Evolutionary conservation across 1,284 basidiomycete genomes (phyloP).

Genomic region (Leccinum laetum): DNA sequence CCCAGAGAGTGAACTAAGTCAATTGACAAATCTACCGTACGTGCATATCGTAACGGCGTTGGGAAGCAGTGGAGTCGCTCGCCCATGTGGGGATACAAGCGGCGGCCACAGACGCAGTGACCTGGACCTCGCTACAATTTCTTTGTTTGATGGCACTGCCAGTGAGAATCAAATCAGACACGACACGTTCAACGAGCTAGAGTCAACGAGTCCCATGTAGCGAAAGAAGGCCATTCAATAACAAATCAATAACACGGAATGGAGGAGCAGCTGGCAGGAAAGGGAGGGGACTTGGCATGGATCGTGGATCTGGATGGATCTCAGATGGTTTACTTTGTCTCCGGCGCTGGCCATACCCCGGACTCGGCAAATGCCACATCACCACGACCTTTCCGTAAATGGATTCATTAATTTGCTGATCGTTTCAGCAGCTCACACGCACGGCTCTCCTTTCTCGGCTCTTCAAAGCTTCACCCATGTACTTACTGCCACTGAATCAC

Average conservation of each 20-base stretch:
- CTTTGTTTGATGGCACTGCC: not conserved
- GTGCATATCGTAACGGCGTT: conserved; percentile 6
- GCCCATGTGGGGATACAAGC: conserved; percentile 12
- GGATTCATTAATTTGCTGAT: conserved; percentile 8
- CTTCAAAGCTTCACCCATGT: conserved; percentile 11
- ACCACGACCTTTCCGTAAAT: conserved; percentile 10
- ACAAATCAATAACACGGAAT: conserved; percentile 1
- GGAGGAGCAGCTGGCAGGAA: not conserved
- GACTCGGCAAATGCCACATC: conserved; percentile 29
- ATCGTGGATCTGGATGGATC: conserved; percentile 26
- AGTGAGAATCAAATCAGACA: not conserved
- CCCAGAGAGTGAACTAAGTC: not conserved
- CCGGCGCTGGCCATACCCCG: conserved; percentile 33
- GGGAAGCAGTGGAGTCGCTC: conserved; percentile 8
- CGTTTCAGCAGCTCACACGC: not conserved
- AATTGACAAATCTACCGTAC: not conserved
- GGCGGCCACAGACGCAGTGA: conserved; percentile 4
- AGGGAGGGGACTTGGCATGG: not conserved
- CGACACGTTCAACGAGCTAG: not conserved
- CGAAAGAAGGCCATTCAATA: not conserved
- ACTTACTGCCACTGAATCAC: conserved; percentile 14
- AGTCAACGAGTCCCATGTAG: not conserved
- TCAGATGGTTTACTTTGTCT: conserved; percentile 34
- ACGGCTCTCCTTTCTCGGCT: conserved; percentile 18
- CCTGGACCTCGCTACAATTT: not conserved